These are phyloP conservation scores for Xylaria sp. DNA, from an alignment of 2,329 filamentous ascomycete genomes.

Conservation along the genomic window DNA sequence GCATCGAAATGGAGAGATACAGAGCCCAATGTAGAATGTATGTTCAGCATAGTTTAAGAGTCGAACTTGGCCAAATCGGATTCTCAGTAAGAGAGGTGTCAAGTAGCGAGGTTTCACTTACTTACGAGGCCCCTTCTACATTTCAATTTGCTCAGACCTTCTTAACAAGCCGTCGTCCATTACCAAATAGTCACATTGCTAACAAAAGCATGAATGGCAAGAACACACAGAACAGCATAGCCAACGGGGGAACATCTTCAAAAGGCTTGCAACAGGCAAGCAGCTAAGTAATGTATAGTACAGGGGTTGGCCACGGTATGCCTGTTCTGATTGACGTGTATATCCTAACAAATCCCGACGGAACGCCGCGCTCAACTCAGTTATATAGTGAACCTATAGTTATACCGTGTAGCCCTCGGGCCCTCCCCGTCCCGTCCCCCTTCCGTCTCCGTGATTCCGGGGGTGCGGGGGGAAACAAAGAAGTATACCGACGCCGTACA, in stretches of 20 bases:
- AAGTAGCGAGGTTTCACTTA: too few relatives aligned
- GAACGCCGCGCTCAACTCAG: slow-evolving; percentile 32
- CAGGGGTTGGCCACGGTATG: background rate
- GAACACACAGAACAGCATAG: background rate
- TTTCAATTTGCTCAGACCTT: too few relatives aligned
- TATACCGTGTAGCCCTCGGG: slow-evolving; percentile 4
- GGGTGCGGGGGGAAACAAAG: background rate
- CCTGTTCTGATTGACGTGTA: slow-evolving; percentile 1
- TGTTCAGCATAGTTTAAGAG: background rate
- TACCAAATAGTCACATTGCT: background rate
- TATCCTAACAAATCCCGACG: slow-evolving; percentile 27
- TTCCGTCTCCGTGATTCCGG: background rate
- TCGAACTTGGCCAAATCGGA: too few relatives aligned
- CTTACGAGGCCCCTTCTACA: too few relatives aligned
- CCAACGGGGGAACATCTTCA: background rate
- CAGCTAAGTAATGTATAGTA: slow-evolving; percentile 11
- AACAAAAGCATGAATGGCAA: background rate
- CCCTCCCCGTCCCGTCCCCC: background rate
- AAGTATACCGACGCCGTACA: slow-evolving; percentile 11
- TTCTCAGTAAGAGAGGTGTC: too few relatives aligned
- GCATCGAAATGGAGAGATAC: too few relatives aligned
- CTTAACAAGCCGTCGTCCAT: too few relatives aligned
- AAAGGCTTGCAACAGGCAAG: background rate
- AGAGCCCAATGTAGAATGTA: background rate
- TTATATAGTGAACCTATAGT: slow-evolving; percentile 9